Evolutionary conservation across 2,329 filamentous ascomycete species (phyloP).

Genomic region (Pseudogymnoascus sp.): DNA sequence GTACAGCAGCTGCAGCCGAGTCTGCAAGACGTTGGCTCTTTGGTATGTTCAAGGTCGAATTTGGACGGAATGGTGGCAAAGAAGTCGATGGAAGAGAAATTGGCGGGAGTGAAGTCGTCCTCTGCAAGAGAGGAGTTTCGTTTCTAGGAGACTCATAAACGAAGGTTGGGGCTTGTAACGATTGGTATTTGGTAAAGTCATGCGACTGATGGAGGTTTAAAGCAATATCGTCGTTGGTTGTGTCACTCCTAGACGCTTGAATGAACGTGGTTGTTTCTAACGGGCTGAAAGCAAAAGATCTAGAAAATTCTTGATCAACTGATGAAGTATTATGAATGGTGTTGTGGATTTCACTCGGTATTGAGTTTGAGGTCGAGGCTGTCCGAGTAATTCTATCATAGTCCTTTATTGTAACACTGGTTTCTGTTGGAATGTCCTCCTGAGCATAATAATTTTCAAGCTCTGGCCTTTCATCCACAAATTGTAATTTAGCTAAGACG

Average conservation of each 20-base stretch:
- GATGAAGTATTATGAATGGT: not conserved
- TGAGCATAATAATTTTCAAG: not conserved
- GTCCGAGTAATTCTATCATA: not conserved
- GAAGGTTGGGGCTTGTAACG: not conserved
- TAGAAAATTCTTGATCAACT: not conserved
- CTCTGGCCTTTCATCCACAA: not conserved
- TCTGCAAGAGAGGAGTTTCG: not conserved
- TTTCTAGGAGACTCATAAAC: not conserved
- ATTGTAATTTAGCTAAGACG: not conserved
- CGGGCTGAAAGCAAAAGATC: not conserved
- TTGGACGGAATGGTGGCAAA: not conserved
- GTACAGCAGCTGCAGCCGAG: not conserved
- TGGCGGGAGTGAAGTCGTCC: not conserved
- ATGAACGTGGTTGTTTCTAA: not conserved
- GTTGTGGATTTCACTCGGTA: not conserved
- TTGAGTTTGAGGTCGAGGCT: not conserved
- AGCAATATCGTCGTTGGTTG: not conserved
- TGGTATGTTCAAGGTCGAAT: not conserved
- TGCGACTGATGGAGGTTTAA: not conserved
- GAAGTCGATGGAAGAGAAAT: not conserved
- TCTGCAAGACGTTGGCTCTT: not conserved
- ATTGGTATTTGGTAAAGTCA: not conserved
- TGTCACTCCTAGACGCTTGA: not conserved
- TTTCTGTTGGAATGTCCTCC: not conserved
- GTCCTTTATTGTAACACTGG: not conserved